phyloP scores from a whole-genome alignment of 768 basidiomycete genomes.

The Candolleomyces efflorescens region DNA sequence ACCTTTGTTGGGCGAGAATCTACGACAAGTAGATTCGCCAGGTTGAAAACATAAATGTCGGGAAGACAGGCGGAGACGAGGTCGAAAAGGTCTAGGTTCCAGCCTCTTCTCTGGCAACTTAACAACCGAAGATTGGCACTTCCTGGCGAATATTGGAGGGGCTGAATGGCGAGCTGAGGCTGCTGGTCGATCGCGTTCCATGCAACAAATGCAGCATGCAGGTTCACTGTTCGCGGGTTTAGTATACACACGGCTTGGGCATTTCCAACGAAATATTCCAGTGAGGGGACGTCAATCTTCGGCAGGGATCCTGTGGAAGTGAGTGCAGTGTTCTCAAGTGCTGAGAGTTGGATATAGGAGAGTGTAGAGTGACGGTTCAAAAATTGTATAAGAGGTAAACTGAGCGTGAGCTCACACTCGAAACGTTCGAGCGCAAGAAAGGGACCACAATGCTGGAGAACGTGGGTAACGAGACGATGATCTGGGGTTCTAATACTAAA shows the following conservation, averaged over 20 bases:
- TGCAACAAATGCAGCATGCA: conserved; percentile 32
- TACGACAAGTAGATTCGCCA: conserved; percentile 33
- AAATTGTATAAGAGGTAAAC: conserved; percentile 25
- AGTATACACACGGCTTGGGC: conserved; percentile 26
- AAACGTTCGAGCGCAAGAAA: conserved; percentile 30
- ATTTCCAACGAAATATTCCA: conserved; percentile 35
- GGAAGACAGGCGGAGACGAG: conserved; percentile 29
- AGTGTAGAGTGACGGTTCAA: conserved; percentile 31
- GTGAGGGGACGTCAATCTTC: conserved; percentile 4
- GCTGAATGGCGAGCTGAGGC: conserved; percentile 25
- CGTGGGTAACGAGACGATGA: conserved; percentile 26
- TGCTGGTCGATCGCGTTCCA: conserved; percentile 29
- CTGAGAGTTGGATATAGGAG: conserved; percentile 31
- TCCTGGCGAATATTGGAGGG: conserved; percentile 26
- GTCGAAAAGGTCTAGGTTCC: conserved; percentile 36
- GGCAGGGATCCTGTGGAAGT: conserved; percentile 18
- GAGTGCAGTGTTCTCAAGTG: conserved; percentile 19
- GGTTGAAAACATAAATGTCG: conserved; percentile 26
- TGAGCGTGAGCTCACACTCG: conserved; percentile 31
- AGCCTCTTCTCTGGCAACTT: conserved; percentile 31
- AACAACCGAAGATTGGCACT: conserved; percentile 29
- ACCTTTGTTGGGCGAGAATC: conserved; percentile 28
- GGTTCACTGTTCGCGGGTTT: conserved; percentile 15
- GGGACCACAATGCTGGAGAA: conserved; percentile 14
- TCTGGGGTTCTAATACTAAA: conserved; percentile 26